Evolutionary conservation across 257 asterid genomes (phyloP).

Genomic region (Solanum paucissectum): DNA sequence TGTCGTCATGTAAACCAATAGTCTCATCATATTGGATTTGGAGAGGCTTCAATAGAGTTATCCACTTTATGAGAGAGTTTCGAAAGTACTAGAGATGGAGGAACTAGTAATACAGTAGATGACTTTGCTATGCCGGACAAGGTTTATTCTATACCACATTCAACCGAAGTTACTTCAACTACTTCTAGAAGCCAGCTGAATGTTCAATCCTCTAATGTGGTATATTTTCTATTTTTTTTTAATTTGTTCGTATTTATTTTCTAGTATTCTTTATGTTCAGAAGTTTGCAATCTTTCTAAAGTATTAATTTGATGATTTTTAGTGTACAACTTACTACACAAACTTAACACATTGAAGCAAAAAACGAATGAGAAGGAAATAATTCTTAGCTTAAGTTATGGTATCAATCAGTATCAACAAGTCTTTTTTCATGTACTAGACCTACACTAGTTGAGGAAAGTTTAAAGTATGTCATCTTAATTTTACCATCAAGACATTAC

Average conservation of each 20-base stretch:
- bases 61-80: not conserved
- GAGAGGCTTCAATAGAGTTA: not conserved
- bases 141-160: not conserved
- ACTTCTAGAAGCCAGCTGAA: not conserved
- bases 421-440: not conserved
- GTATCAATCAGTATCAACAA: not conserved
- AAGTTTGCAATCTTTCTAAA: too few species aligned
- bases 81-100: not conserved
- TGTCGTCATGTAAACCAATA: not conserved
- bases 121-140: too few species aligned
- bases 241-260: too few species aligned
- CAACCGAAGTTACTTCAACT: not conserved
- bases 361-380: not conserved
- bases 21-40: not conserved
- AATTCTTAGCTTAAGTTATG: not conserved
- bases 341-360: not conserved
- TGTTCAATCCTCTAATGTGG: not conserved
- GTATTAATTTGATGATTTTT: not conserved
- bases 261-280: not conserved
- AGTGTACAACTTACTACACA: not conserved
- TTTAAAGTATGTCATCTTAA: too few species aligned
- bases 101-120: not conserved
- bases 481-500: not conserved
- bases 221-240: not conserved
- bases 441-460: not conserved